Evolutionary conservation across 1,139 yeast species (phyloP), one percentile per base, ranked within the genome.

Genomic region (Yamadazyma aaseri): DNA sequence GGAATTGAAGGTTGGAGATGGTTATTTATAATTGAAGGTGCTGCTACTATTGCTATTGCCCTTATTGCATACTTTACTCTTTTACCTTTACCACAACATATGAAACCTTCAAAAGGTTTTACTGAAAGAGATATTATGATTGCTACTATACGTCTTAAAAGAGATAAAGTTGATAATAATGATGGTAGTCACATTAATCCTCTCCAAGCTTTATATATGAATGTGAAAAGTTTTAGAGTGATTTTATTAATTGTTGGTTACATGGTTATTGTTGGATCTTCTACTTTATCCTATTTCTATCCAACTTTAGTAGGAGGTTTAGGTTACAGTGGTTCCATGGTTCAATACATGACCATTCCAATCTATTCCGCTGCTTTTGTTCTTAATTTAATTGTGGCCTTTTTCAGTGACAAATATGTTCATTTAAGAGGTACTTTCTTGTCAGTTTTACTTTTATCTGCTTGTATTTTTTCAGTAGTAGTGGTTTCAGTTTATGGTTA

Each of bases 221-320:
- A 24, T 12, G n/a, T 23, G 21, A 29, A 29, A 20, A 77, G 72
- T 44, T 52, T 63, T 16, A 65, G 68, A 41, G 60, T 69, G 16
- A 47, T 62, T 11, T 60, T 66, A 24, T 61, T 69, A 20, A 39
- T 58, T 9, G 68, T 72, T 29, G 68, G 72, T 41, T 73, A 72
- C 44, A 69, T 76, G 51, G 66, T 57, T 23, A 78, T 71, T 51
- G 44, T 63, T 24, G 59, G 69, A 5, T 53, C 72, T 21, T 73
- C 69, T 42, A 77, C 77, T 5, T 63, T 71, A 35, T 65, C 73
- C 1, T 71, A 73, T 0, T 73, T 72, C 44, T 53, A 72, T 33
- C 78, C 78, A 12, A 57, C 66, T 6, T 60, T 73, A 35, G 51
- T 53, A 32, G 28, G 17, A 14, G 70, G 69, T 14, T 56, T 73